Base-by-base conservation (phyloP, 495 filamentous ascomycete species). In the Xylaria palmicola region DNA sequence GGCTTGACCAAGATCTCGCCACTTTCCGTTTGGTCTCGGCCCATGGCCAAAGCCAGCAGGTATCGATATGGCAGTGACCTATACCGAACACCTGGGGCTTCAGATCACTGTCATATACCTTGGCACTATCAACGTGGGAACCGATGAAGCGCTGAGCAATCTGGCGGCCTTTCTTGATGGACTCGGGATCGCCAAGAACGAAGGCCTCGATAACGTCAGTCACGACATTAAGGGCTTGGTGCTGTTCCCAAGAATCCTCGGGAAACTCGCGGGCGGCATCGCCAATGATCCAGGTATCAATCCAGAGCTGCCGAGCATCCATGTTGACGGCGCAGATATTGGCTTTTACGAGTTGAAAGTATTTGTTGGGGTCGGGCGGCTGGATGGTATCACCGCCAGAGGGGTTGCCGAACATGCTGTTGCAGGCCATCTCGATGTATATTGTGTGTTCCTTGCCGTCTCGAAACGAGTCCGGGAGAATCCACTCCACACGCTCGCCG, bases 11-110 rank as follows among this genome's bases (percentile, higher is more conserved):
- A 1, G 93, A 97, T 20, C 94, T 86, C 24, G 91, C 94, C 6
- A 97, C 88, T 78, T 98, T 98, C 60, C 94, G 88, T 73, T 96
- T 97, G 0, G 94, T 98, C 80, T 98, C 94, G n/a, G 91, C 94
- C 82, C 89, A 98, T 2, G 94, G 94, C 94, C 94, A 98, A 9
- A 98, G 79, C 94, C 94, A 98, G 74, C 93, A 97, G 26, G 90
- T 93, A 76, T 95, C 94, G 64, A 98, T 98, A 70, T 98, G 94
- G 65, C 94, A 98, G 75, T 98, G 89, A 3, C 94, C 94, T 60
- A 96, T 93, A 19, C 85, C 94, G 67, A 86, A 92, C 19, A 97
- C 91, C 49, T 94, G 79, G 0, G 90, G 84, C 30, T 88, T 75
- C 5, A 85, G 86, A 44, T 86, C 86, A 19, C 78, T 86, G 15